Evolutionary conservation across 257 asterid species (phyloP).

Genomic region (Dorcoceras hygrometricum): DNA sequence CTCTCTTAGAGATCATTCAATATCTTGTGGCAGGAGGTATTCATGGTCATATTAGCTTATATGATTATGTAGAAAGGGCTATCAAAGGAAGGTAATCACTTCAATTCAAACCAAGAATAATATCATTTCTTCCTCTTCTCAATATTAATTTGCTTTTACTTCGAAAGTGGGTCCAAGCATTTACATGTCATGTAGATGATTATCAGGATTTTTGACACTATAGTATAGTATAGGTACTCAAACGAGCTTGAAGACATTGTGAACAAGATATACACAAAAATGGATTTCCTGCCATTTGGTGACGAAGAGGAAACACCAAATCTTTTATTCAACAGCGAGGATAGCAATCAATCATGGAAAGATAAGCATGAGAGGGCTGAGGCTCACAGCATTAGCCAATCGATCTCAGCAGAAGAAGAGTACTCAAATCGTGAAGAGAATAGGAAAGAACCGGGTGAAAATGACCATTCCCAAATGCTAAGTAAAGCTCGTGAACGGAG

Average conservation of each 20-base stretch:
- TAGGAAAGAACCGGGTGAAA: constrained; percentile 29
- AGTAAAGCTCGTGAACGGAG: constrained; percentile 78
- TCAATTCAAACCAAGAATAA: background rate
- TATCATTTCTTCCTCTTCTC: background rate
- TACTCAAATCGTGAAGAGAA: constrained; percentile 33
- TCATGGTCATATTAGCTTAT: constrained; percentile 71
- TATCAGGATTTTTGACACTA: background rate
- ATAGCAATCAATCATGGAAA: constrained; percentile 79
- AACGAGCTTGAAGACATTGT: constrained; percentile 57
- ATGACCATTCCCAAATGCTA: constrained; percentile 50
- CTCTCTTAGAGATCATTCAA: constrained; percentile 80
- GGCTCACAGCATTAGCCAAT: constrained; percentile 32
- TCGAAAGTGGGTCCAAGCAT: background rate
- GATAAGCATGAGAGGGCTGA: constrained; percentile 57
- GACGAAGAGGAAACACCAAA: constrained; percentile 72
- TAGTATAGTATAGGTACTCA: constrained; percentile 48
- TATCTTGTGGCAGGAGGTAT: constrained; percentile 89
- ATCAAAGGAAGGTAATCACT: constrained; percentile 71
- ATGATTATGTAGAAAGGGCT: constrained; percentile 74
- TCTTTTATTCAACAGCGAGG: constrained; percentile 74
- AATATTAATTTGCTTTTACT: background rate
- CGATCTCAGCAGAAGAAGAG: constrained; percentile 55
- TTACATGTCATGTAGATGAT: background rate
- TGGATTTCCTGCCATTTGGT: constrained; percentile 91
- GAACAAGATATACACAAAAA: constrained; percentile 45